A percentile compares a stretch with the other conserved stretches of the same genome.
Conservation (phyloP, 495 filamentous ascomycete species). For the Astrothelium subdiscretum region DNA sequence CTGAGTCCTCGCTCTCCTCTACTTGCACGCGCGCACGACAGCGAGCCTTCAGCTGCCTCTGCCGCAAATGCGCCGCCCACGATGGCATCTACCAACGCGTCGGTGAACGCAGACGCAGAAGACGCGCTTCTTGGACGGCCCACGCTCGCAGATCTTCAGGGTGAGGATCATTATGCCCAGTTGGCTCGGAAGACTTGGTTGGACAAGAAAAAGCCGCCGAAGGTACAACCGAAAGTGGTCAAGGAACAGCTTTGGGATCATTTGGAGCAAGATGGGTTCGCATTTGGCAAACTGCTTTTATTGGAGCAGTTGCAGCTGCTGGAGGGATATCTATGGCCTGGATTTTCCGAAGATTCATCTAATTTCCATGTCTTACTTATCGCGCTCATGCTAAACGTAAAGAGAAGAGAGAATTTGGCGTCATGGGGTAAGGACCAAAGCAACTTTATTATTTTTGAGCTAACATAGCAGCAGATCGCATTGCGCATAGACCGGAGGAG, state of each 20-base stretch:
- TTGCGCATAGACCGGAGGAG: conserved; percentile 62
- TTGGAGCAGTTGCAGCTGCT: conserved; percentile 86
- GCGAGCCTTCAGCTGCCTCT: neutral
- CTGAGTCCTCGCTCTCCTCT: neutral
- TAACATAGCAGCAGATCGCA: conserved; percentile 43
- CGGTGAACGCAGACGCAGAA: conserved; percentile 1
- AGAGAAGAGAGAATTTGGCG: conserved; percentile 72
- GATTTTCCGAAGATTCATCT: conserved; percentile 76
- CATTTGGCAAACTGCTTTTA: conserved; percentile 61
- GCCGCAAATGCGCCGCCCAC: neutral
- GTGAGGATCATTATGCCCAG: conserved; percentile 69
- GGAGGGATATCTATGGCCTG: conserved; percentile 92
- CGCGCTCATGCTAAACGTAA: conserved; percentile 74
- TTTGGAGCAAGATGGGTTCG: conserved; percentile 69
- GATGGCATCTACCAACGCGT: neutral
- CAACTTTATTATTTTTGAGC: neutral
- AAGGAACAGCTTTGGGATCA: conserved; percentile 87
- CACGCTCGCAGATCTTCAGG: conserved; percentile 56
- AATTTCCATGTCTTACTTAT: conserved; percentile 85
- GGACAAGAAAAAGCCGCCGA: conserved; percentile 49
- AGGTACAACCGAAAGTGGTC: conserved; percentile 73
- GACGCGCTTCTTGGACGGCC: conserved; percentile 30
- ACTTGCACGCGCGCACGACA: neutral
- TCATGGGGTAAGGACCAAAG: conserved; percentile 54
- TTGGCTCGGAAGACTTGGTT: conserved; percentile 82